A percentile compares a stretch with the other conserved stretches of the same genome.
Conservation (phyloP, 1,284 basidiomycete species). For the Binderoboletus segoi region DNA sequence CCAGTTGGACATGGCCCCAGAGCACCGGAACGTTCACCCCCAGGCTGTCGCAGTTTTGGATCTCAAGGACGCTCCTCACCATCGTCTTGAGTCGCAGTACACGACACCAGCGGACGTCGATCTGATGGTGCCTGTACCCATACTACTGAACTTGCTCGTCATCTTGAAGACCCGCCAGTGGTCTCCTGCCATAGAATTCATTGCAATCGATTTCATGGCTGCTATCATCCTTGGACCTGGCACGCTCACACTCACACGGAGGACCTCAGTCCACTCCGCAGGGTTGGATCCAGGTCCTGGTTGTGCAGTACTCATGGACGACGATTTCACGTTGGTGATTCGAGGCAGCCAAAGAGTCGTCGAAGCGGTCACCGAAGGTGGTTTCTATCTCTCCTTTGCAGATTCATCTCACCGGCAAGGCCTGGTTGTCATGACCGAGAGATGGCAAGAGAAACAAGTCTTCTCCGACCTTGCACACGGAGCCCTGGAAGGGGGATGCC, state of each 20-base stretch:
- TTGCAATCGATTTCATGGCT: constrained; percentile 3
- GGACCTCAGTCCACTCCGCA: constrained; percentile 5
- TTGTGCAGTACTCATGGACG: constrained; percentile 23
- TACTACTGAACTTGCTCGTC: constrained; percentile 13
- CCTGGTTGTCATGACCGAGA: not conserved
- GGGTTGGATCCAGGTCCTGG: constrained; percentile 13
- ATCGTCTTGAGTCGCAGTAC: constrained; percentile 11
- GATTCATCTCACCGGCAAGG: not conserved
- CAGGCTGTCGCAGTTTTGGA: constrained; percentile 18
- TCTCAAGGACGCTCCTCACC: constrained; percentile 4
- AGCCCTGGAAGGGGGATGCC: constrained; percentile 19
- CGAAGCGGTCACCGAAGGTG: constrained; percentile 22
- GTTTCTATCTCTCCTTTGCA: constrained; percentile 22
- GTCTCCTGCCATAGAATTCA: constrained; percentile 8
- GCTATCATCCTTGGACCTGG: constrained; percentile 20
- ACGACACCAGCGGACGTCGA: constrained; percentile 16
- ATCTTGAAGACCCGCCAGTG: constrained; percentile 6
- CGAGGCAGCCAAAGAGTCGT: constrained; percentile 17
- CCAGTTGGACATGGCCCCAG: not conserved
- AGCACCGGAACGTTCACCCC: not conserved
- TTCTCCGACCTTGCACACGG: constrained; percentile 15
- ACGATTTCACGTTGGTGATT: constrained; percentile 19
- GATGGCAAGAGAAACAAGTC: constrained; percentile 15
- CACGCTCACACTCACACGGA: constrained; percentile 16
- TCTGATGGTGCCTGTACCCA: constrained; percentile 18